These are phyloP conservation scores for Starmerella sirachaensis DNA, from an alignment of 805 yeast species.

Conservation along the genomic window DNA sequence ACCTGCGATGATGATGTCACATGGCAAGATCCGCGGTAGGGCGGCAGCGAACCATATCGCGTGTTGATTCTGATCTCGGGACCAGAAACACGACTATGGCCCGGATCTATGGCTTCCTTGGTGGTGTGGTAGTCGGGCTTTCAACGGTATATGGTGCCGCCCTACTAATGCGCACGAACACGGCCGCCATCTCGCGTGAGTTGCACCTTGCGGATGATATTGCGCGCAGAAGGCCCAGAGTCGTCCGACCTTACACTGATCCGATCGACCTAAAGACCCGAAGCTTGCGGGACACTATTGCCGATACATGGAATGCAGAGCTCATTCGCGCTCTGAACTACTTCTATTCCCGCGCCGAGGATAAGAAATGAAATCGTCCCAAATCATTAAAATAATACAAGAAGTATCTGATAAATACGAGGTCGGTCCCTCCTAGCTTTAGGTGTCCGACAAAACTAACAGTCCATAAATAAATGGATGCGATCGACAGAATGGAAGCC, in stretches of 20 bases:
- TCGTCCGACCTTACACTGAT: constrained; percentile 35
- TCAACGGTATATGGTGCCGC: constrained; percentile 52
- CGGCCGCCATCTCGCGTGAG: constrained; percentile 35
- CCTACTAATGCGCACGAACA: constrained; percentile 40
- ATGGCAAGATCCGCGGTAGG: no score
- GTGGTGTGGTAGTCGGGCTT: constrained; percentile 49
- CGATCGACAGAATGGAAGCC: no score
- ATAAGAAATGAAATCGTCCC: no score
- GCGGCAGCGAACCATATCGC: no score
- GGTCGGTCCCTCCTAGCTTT: neutral
- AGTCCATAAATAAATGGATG: no score
- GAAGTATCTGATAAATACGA: neutral
- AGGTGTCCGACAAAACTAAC: no score
- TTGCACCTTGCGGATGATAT: constrained; percentile 39
- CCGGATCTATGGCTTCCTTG: constrained; percentile 43
- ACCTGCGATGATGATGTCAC: no score
- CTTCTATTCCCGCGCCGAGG: constrained; percentile 41
- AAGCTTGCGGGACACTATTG: constrained; percentile 45
- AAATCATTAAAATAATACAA: no score
- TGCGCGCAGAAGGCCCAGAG: constrained; percentile 43
- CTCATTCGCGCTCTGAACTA: constrained; percentile 52
- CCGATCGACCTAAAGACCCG: constrained; percentile 38
- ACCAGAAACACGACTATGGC: constrained; percentile 29
- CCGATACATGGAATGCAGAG: constrained; percentile 72
- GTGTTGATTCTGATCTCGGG: neutral